Percentiles rank a stretch among this genome's conserved stretches.
Conservation (phyloP, 345 rosid species). For the Ceriops zippeliana region DNA sequence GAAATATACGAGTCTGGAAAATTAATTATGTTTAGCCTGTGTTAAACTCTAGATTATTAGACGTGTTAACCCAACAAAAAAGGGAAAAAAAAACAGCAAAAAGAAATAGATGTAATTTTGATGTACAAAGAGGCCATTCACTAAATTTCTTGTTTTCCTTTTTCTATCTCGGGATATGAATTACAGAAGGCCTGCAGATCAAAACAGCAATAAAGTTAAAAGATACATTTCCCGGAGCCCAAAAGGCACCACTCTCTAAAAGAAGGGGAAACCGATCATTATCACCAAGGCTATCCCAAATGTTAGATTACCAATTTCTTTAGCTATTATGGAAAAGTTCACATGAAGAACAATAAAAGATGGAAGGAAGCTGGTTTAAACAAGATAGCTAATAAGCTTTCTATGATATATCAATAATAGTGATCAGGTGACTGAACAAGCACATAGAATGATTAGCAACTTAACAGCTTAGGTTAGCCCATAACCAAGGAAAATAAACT, state of each 20-base stretch:
- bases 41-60: no score
- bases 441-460: not conserved
- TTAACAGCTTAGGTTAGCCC: not conserved
- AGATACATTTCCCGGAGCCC: constrained; percentile 4
- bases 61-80: not conserved
- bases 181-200: constrained; percentile 12
- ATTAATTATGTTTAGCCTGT: not conserved
- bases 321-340: constrained; percentile 11
- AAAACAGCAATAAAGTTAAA: constrained; percentile 7
- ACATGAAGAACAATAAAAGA: constrained; percentile 23
- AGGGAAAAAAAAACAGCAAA: not conserved
- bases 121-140: no score
- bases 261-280: not conserved
- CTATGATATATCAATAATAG: constrained; percentile 12
- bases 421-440: not conserved
- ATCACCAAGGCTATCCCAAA: constrained; percentile 21
- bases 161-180: constrained; percentile 12
- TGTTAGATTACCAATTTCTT: constrained; percentile 17
- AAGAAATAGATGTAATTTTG: no score
- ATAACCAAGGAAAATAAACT: not conserved
- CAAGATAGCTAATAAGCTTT: constrained; percentile 2
- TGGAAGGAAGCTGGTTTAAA: constrained; percentile 10
- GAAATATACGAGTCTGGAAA: constrained; percentile 6
- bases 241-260: constrained; percentile 29
- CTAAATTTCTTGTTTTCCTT: no score